These are phyloP conservation scores for Solioccasus polychromus DNA, from an alignment of 768 basidiomycete genomes.

Conservation along the genomic window DNA sequence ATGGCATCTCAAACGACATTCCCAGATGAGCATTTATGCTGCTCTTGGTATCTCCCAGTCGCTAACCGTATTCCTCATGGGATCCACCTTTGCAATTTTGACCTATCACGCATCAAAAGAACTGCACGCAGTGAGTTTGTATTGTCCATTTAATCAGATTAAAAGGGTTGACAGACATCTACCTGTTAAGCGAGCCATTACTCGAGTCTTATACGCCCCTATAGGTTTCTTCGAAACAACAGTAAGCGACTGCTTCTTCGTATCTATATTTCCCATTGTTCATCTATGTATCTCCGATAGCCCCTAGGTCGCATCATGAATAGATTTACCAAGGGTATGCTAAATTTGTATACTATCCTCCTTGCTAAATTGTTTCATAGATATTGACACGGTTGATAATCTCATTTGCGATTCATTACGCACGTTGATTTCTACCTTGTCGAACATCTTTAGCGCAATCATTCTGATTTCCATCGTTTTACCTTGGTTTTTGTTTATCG, in stretches of 20 bases:
- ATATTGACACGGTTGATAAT: constrained; percentile 82
- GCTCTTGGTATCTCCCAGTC: constrained; percentile 70
- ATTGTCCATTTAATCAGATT: neutral
- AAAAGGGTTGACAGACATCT: neutral
- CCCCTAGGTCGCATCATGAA: constrained; percentile 89
- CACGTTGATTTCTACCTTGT: constrained; percentile 63
- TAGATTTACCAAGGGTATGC: constrained; percentile 74
- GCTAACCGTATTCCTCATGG: constrained; percentile 64
- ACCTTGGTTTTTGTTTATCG: constrained; percentile 83
- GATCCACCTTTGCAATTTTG: constrained; percentile 58
- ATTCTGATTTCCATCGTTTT: constrained; percentile 74
- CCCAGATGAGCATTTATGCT: constrained; percentile 80
- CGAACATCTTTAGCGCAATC: constrained; percentile 68
- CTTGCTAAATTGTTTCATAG: constrained; percentile 22
- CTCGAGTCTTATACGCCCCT: constrained; percentile 76
- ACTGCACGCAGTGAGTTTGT: constrained; percentile 53
- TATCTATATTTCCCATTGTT: neutral
- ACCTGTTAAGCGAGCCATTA: constrained; percentile 51
- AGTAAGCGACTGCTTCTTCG: constrained; percentile 31
- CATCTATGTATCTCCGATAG: constrained; percentile 29
- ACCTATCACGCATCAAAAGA: constrained; percentile 75
- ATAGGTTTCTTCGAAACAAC: constrained; percentile 92
- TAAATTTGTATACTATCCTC: neutral
- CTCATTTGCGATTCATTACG: constrained; percentile 71
- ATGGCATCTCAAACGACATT: neutral